These are phyloP conservation scores for Plasmodium vivax DNA, from an alignment of 169 alveolate genomes.

Conservation along the genomic window DNA sequence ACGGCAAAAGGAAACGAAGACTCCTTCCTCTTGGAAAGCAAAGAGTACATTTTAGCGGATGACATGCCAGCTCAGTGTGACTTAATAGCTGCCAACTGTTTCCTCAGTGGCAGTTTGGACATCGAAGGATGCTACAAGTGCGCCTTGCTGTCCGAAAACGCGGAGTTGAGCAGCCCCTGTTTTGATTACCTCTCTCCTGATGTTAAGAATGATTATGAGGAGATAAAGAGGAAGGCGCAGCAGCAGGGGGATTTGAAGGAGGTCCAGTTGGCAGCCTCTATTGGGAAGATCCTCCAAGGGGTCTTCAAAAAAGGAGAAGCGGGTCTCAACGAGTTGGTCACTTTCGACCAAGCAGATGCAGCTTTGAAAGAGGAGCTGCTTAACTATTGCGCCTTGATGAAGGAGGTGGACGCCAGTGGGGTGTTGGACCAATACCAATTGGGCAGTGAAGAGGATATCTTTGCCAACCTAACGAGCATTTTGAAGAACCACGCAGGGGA, in stretches of 20 bases:
- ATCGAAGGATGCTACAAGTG: neutral
- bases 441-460: neutral
- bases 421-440: neutral
- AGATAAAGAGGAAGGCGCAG: neutral
- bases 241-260: neutral
- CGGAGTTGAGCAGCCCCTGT: neutral
- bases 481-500: neutral
- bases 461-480: neutral
- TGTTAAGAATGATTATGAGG: neutral
- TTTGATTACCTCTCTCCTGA: neutral
- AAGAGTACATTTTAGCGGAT: neutral
- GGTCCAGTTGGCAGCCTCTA: neutral
- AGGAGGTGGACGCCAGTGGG: constrained; percentile 5
- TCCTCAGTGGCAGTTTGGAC: neutral
- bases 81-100: neutral
- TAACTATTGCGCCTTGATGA: neutral
- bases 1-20: neutral
- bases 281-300: neutral
- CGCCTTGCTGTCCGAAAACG: neutral
- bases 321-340: neutral
- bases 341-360: neutral
- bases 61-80: neutral
- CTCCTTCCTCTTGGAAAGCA: neutral
- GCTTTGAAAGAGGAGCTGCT: neutral
- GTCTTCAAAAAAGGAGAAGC: neutral